Evolutionary conservation across 495 filamentous ascomycete species (phyloP).

Genomic region (Penicillium flavigenum): DNA sequence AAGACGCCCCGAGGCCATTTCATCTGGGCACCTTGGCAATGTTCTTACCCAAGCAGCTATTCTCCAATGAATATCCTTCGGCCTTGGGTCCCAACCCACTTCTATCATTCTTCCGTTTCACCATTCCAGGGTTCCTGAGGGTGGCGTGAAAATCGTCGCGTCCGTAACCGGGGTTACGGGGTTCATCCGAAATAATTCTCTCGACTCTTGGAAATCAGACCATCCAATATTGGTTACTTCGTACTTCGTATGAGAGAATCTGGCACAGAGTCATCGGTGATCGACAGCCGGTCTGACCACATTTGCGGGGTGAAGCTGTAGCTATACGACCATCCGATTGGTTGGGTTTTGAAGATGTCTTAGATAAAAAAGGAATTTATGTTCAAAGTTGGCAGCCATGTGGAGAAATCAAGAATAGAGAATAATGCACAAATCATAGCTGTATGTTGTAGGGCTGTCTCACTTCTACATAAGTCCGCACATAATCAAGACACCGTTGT

Average conservation of each 20-base stretch:
- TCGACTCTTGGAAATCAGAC: neutral
- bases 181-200: neutral
- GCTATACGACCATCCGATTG: neutral
- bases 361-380: neutral
- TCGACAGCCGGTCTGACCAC: neutral
- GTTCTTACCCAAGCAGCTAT: neutral
- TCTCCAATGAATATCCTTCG: neutral
- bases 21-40: too few relatives aligned
- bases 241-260: neutral
- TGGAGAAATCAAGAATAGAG: neutral
- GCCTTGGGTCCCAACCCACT: neutral
- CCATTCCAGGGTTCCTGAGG: neutral
- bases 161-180: too few relatives aligned
- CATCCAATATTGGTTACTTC: neutral
- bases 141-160: constrained; percentile 4
- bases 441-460: neutral
- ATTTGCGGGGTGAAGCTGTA: constrained; percentile 5
- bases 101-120: neutral
- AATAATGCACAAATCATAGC: constrained; percentile 5
- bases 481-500: neutral
- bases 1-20: neutral
- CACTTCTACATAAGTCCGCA: neutral
- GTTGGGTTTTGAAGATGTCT: constrained; percentile 6
- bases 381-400: neutral
- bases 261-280: neutral